A percentile compares a stretch with the other conserved stretches of the same genome.
Evolutionary conservation across 164 flowering plant species (phyloP).

Genomic region (Cinnamomum chago): DNA sequence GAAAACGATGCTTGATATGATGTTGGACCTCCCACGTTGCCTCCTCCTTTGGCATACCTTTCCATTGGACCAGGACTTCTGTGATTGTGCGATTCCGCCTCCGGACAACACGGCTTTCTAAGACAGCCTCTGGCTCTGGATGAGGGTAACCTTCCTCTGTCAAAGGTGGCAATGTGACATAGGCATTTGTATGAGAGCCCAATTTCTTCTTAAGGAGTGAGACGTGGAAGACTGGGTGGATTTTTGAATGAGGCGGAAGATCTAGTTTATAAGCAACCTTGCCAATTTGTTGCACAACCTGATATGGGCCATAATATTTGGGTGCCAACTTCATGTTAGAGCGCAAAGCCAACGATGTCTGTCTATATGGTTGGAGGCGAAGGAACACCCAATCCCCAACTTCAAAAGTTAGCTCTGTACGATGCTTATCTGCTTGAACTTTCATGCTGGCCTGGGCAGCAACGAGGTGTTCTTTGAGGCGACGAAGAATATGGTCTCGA

Average conservation of each 20-base stretch:
- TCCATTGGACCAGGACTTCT: neutral
- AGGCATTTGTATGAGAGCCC: neutral
- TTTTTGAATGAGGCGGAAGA: neutral
- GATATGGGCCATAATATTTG: neutral
- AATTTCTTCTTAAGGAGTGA: neutral
- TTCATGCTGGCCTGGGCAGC: neutral
- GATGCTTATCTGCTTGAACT: neutral
- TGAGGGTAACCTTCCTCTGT: neutral
- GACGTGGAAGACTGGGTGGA: neutral
- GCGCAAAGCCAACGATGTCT: neutral
- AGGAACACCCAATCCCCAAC: conserved; percentile 1
- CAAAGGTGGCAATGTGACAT: neutral
- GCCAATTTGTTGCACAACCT: neutral
- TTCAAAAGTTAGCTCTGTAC: neutral
- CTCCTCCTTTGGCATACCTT: neutral
- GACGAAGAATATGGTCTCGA: neutral
- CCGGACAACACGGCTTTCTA: neutral
- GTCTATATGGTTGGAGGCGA: neutral
- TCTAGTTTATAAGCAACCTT: neutral
- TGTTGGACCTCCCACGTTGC: neutral
- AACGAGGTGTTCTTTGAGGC: neutral
- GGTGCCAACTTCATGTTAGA: neutral
- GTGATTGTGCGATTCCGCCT: neutral
- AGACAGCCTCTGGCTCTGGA: neutral
- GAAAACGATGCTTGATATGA: no score